Evolutionary conservation across 108 stramenopile species (phyloP).

Genomic region (Chaetoceros muelleri): DNA sequence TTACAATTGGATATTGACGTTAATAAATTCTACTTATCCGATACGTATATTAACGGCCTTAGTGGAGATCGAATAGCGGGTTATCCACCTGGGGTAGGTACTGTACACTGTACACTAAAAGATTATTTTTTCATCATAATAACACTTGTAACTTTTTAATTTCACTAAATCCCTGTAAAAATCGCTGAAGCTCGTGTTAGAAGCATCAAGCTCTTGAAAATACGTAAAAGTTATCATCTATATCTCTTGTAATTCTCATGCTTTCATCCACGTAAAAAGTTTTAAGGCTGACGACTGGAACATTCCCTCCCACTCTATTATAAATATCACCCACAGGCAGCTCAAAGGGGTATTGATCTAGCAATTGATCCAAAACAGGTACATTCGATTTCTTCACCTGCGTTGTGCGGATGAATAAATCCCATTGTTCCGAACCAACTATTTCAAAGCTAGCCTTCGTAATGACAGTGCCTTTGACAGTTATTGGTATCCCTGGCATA

Average conservation of each 20-base stretch:
- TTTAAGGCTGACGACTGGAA: constrained; percentile 41
- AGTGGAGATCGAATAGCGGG: no score
- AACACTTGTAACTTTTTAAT: no score
- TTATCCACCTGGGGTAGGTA: no score
- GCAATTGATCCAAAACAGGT: constrained; percentile 55
- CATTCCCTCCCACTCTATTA: constrained; percentile 31
- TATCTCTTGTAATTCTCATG: constrained; percentile 75
- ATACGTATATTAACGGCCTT: no score
- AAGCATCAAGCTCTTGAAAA: constrained; percentile 57
- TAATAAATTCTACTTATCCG: no score
- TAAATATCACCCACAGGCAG: constrained; percentile 67
- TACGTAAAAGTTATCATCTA: constrained; percentile 80
- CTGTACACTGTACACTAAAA: no score
- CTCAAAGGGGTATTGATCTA: constrained; percentile 43
- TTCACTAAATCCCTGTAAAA: no score
- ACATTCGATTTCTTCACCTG: constrained; percentile 72
- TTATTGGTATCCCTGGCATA: constrained; percentile 58
- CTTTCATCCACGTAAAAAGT: constrained; percentile 75
- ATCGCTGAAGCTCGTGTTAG: no score
- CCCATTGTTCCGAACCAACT: constrained; percentile 50
- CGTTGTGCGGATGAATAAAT: constrained; percentile 44
- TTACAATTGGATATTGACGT: no score
- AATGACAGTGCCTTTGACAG: constrained; percentile 61
- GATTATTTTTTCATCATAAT: no score
- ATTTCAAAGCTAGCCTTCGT: constrained; percentile 50